Evolutionary conservation across 768 basidiomycete genomes (phyloP).

Genomic region (Boletellus ananas): DNA sequence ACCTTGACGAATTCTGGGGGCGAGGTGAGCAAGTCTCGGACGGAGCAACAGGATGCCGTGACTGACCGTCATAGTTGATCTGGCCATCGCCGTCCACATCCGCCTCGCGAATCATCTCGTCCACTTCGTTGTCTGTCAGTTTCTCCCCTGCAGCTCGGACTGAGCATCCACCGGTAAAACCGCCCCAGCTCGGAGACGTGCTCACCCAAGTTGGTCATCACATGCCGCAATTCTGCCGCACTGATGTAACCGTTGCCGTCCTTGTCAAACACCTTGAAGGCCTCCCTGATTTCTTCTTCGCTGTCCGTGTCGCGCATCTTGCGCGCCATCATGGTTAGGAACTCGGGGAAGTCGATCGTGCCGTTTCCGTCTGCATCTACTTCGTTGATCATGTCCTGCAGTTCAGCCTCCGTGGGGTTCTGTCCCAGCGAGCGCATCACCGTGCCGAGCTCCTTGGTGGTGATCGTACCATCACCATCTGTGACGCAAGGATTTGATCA

Average conservation of each 20-base stretch:
- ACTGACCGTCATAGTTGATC: conserved; percentile 78
- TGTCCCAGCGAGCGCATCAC: conserved; percentile 93
- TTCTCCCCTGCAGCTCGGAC: conserved; percentile 62
- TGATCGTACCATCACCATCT: conserved; percentile 95
- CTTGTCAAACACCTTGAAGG: conserved; percentile 97
- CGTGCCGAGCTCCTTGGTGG: conserved; percentile 84
- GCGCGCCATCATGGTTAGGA: conserved; percentile 79
- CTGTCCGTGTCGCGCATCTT: conserved; percentile 91
- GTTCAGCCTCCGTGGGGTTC: conserved; percentile 88
- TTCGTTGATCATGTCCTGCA: conserved; percentile 95
- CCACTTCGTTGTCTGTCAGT: conserved; percentile 80
- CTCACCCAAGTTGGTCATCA: conserved; percentile 88
- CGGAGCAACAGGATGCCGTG: background rate
- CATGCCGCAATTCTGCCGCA: conserved; percentile 80
- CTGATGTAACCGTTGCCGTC: conserved; percentile 91
- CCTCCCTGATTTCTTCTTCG: conserved; percentile 94
- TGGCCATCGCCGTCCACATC: conserved; percentile 94
- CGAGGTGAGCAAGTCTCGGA: conserved; percentile 1
- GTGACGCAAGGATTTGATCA: background rate
- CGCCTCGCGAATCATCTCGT: conserved; percentile 97
- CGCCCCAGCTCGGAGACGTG: background rate
- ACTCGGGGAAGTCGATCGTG: conserved; percentile 83
- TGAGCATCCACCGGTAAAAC: background rate
- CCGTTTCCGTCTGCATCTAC: conserved; percentile 88
- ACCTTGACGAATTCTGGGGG: conserved; percentile 73